Conservation (phyloP, 768 basidiomycete species). For the Leucosporidium creatinivorum region DNA sequence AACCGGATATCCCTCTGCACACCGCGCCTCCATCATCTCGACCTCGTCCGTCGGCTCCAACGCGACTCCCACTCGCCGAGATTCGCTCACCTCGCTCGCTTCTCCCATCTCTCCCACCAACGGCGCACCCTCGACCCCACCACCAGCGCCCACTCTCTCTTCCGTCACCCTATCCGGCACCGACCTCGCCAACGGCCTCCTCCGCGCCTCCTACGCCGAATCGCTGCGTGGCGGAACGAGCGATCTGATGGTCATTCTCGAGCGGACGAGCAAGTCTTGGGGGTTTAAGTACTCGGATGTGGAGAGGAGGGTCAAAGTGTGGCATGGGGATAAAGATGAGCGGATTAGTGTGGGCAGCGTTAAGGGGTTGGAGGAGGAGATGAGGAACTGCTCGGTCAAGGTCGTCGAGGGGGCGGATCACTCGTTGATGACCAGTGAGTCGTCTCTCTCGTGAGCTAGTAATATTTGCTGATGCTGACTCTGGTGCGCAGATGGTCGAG, state of each 20-base stretch:
- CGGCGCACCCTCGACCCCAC: neutral
- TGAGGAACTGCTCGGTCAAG: conserved; percentile 73
- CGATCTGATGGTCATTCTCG: conserved; percentile 85
- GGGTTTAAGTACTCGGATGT: conserved; percentile 82
- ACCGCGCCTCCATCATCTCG: neutral
- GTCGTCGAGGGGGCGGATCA: conserved; percentile 86
- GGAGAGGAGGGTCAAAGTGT: conserved; percentile 67
- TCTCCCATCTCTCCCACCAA: neutral
- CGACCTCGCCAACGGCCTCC: conserved; percentile 71
- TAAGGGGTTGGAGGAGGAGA: conserved; percentile 75
- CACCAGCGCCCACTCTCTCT: neutral
- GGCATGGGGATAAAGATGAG: conserved; percentile 92
- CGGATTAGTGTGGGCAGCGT: conserved; percentile 86
- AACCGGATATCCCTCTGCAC: neutral
- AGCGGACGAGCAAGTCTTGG: conserved; percentile 68
- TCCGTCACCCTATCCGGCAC: conserved; percentile 3
- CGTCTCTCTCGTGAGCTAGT: neutral
- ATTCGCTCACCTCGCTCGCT: neutral
- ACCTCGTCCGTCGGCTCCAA: neutral
- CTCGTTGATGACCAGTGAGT: conserved; percentile 73
- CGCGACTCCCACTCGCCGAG: neutral
- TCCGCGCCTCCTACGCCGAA: conserved; percentile 91
- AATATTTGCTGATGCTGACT: neutral
- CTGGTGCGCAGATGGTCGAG: conserved; percentile 16
- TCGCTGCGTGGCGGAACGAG: conserved; percentile 82